Percentiles rank a stretch among this genome's conserved stretches.
These are phyloP conservation scores for Aspergillus sp. DNA, from an alignment of 2,329 filamentous ascomycete genomes.

Conservation along the genomic window DNA sequence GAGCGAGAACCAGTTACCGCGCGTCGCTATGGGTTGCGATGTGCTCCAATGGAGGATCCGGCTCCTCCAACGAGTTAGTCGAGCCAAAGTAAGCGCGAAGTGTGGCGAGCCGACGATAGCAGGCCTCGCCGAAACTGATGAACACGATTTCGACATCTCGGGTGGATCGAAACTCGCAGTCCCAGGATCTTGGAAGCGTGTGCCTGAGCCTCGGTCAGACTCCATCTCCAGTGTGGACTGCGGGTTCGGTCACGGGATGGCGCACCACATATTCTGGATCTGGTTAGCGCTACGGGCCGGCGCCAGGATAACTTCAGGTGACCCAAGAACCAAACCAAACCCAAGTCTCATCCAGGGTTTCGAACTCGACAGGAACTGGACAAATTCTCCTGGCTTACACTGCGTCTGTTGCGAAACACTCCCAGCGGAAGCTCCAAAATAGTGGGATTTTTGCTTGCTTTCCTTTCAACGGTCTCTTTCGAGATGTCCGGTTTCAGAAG, in stretches of 20 bases:
- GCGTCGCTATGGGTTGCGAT: not conserved
- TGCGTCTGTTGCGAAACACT: constrained; percentile 8
- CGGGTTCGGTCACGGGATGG: not conserved
- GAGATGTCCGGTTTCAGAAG: constrained; percentile 8
- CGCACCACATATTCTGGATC: constrained; percentile 19
- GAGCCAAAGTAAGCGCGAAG: not conserved
- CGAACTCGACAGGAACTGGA: not conserved
- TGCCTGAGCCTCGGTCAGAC: not conserved
- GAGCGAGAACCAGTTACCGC: constrained; percentile 9
- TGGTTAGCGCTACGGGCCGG: constrained; percentile 17
- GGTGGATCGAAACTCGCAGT: constrained; percentile 1
- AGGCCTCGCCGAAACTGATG: not conserved
- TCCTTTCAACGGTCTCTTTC: not conserved
- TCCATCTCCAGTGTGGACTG: not conserved
- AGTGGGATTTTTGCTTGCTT: not conserved
- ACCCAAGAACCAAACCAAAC: not conserved
- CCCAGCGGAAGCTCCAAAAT: constrained; percentile 3
- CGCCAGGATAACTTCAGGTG: constrained; percentile 11
- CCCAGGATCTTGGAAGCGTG: not conserved
- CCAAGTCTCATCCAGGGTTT: not conserved
- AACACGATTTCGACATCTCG: not conserved
- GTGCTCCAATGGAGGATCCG: not conserved
- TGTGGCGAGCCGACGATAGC: not conserved
- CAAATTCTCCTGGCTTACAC: constrained; percentile 5
- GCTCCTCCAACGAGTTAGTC: constrained; percentile 2